Conservation (phyloP, 108 stramenopile species). For the Craspedostauros australis region DNA sequence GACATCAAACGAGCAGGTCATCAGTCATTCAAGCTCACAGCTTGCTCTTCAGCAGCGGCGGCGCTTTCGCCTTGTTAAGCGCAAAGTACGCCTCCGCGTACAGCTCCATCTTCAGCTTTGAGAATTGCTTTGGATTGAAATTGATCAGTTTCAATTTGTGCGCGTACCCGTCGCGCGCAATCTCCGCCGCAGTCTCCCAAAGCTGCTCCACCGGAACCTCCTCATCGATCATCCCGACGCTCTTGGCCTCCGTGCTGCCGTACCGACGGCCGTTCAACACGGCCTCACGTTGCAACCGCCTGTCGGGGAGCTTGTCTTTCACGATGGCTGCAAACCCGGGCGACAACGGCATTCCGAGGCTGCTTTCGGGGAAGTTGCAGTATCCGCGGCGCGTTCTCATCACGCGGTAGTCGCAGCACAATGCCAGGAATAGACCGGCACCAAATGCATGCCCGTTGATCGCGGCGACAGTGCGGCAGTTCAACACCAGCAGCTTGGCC, state of each 20-base stretch:
- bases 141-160: conserved; percentile 14
- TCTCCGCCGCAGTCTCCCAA: conserved; percentile 13
- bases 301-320: conserved; percentile 45
- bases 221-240: conserved; percentile 31
- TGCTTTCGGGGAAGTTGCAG: conserved; percentile 52
- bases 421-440: conserved; percentile 50
- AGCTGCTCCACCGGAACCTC: conserved; percentile 26
- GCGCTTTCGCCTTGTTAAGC: conserved; percentile 30
- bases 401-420: conserved; percentile 58
- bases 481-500: conserved; percentile 39
- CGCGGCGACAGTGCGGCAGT: conserved; percentile 50
- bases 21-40: too few relatives aligned
- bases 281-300: conserved; percentile 29
- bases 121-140: conserved; percentile 37
- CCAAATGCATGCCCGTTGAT: conserved; percentile 69
- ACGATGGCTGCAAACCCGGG: conserved; percentile 58
- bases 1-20: too few relatives aligned
- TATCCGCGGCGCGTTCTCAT: conserved; percentile 52
- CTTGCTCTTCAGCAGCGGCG: conserved; percentile 31
- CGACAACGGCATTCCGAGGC: conserved; percentile 49
- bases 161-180: conserved; percentile 34
- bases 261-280: conserved; percentile 40
- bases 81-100: conserved; percentile 47
- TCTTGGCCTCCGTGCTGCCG: conserved; percentile 23
- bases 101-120: conserved; percentile 46